Percentiles rank a stretch among this genome's conserved stretches.
phyloP scores from a whole-genome alignment of 306 rosid genomes.

The Delonix regia region DNA sequence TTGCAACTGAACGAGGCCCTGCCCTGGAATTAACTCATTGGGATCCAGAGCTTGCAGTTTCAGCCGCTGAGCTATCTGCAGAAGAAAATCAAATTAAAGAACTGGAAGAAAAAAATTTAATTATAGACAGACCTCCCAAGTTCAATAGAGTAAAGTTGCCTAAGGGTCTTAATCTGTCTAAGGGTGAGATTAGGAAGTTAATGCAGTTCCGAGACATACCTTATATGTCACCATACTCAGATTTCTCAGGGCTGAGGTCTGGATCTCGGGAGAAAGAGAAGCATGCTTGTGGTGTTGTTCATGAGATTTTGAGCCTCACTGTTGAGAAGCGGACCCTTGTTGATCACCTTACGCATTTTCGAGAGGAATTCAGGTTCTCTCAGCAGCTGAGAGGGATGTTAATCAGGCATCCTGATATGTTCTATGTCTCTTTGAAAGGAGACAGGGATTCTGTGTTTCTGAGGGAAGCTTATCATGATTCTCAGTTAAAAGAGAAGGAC shows the following conservation, averaged over 20 bases:
- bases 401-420: conserved; percentile 91
- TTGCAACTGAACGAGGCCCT: conserved; percentile 74
- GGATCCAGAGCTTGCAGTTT: conserved; percentile 94
- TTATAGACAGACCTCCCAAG: conserved; percentile 74
- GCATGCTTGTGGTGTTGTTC: conserved; percentile 86
- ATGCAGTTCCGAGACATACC: conserved; percentile 78
- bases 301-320: conserved; percentile 89
- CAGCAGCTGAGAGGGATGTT: conserved; percentile 89
- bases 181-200: conserved; percentile 78
- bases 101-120: conserved; percentile 70
- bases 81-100: conserved; percentile 73
- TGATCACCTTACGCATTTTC: conserved; percentile 87
- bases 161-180: conserved; percentile 79
- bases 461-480: conserved; percentile 82
- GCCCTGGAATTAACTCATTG: conserved; percentile 85
- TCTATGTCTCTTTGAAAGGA: conserved; percentile 87
- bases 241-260: conserved; percentile 64
- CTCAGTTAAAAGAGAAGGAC: conserved; percentile 77
- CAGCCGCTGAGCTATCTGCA: conserved; percentile 76
- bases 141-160: conserved; percentile 79
- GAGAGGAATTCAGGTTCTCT: conserved; percentile 91
- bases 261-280: conserved; percentile 79
- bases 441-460: conserved; percentile 87
- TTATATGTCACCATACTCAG: conserved; percentile 80
- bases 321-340: conserved; percentile 81